Percentiles rank a stretch among this genome's conserved stretches.
Conservation (phyloP, 2,329 filamentous ascomycete genomes). For the Botrytis galanthina region DNA sequence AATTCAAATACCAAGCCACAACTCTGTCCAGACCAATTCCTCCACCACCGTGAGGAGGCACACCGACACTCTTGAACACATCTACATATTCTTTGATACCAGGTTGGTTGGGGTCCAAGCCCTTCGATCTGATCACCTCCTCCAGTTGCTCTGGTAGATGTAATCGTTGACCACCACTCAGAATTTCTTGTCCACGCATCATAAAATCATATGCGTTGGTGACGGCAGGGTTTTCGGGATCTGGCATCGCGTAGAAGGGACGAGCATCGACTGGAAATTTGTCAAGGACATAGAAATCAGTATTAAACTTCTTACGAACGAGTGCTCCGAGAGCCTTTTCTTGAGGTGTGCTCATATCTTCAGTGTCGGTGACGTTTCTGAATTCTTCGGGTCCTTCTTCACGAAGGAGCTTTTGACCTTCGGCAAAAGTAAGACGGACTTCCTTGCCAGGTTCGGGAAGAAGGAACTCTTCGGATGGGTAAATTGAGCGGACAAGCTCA, state of each 20-base stretch:
- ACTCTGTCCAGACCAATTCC: conserved; percentile 89
- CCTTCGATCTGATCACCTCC: conserved; percentile 72
- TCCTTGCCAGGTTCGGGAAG: conserved; percentile 73
- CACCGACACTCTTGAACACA: conserved; percentile 75
- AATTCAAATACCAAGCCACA: conserved; percentile 61
- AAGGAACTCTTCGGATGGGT: conserved; percentile 75
- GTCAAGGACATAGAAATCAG: conserved; percentile 95
- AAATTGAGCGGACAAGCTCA: conserved; percentile 67
- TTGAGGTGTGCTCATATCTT: conserved; percentile 77
- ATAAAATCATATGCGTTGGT: conserved; percentile 79
- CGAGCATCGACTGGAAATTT: conserved; percentile 89
- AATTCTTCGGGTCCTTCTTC: conserved; percentile 68
- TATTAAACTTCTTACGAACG: conserved; percentile 83
- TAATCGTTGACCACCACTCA: conserved; percentile 89
- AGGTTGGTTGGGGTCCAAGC: conserved; percentile 70
- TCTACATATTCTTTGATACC: conserved; percentile 90
- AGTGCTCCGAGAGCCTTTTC: conserved; percentile 87
- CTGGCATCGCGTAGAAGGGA: conserved; percentile 89
- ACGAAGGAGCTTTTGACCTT: conserved; percentile 74
- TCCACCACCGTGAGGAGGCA: conserved; percentile 86
- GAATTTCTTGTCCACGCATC: conserved; percentile 87
- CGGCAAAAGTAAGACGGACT: conserved; percentile 72
- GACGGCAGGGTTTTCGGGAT: conserved; percentile 62
- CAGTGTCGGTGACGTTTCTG: conserved; percentile 67
- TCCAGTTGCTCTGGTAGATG: conserved; percentile 75